These are phyloP conservation scores for Halophytophthora polymorphica DNA, from an alignment of 352 stramenopile species.

Conservation along the genomic window DNA sequence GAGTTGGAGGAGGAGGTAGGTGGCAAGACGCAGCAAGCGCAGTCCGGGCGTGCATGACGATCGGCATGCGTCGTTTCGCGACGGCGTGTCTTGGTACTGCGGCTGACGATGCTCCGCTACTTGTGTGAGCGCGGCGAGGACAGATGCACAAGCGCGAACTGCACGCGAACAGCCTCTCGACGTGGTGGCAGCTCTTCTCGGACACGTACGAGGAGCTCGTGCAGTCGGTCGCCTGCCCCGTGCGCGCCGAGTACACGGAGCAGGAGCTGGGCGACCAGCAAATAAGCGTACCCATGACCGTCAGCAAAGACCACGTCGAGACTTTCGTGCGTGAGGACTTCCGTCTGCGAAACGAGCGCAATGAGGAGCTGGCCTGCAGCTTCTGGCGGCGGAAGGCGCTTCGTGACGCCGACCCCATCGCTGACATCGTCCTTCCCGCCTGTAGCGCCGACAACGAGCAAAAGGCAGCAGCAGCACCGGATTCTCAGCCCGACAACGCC, in stretches of 20 bases:
- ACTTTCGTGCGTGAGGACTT: constrained; percentile 55
- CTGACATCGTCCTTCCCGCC: constrained; percentile 2
- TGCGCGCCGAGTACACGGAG: constrained; percentile 56
- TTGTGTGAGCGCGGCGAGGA: too few species aligned
- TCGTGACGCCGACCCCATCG: constrained; percentile 23
- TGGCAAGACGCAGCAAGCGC: neutral
- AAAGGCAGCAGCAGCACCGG: neutral
- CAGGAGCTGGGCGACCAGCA: constrained; percentile 43
- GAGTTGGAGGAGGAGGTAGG: constrained; percentile 74
- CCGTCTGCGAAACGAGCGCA: constrained; percentile 43
- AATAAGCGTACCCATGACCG: constrained; percentile 10
- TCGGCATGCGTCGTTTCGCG: neutral
- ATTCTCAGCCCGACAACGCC: constrained; percentile 11
- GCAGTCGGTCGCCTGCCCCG: constrained; percentile 59
- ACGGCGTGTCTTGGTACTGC: constrained; percentile 6
- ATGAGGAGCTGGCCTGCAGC: constrained; percentile 61
- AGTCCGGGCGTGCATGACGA: neutral
- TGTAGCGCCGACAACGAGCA: constrained; percentile 18
- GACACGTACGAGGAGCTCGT: constrained; percentile 75
- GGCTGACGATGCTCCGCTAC: neutral
- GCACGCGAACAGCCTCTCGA: constrained; percentile 46
- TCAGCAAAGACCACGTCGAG: constrained; percentile 5
- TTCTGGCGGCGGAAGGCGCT: constrained; percentile 49
- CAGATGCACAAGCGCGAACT: constrained; percentile 63
- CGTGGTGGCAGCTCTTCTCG: constrained; percentile 71